Conservation (phyloP, 2,329 filamentous ascomycete genomes). For the Claviceps spartinae region DNA sequence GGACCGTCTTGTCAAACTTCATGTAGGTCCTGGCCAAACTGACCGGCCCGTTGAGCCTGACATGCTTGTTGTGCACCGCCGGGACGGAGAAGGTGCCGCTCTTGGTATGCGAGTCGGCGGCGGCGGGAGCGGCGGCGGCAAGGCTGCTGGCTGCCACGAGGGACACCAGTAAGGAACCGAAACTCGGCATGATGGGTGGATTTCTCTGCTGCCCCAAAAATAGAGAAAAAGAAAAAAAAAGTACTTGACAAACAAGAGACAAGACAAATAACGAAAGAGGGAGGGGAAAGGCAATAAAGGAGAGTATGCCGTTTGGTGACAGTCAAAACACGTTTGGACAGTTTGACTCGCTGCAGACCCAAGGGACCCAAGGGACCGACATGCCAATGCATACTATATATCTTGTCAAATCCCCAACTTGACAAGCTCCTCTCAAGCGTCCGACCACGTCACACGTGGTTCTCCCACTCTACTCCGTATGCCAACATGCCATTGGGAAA, state of each 20-base stretch:
- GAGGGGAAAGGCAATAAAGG: neutral
- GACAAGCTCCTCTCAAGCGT: too few species aligned
- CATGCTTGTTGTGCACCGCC: slow-evolving; percentile 6
- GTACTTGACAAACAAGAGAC: neutral
- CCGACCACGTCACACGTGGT: too few species aligned
- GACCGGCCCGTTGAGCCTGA: slow-evolving; percentile 6
- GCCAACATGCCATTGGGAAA: too few species aligned
- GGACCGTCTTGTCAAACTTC: slow-evolving; percentile 8
- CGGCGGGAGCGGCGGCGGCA: slow-evolving; percentile 7
- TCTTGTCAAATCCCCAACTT: too few species aligned
- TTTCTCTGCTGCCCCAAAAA: neutral
- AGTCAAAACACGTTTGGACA: too few species aligned
- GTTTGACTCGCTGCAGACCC: too few species aligned
- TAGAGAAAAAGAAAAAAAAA: neutral
- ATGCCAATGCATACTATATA: too few species aligned
- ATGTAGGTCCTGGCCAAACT: slow-evolving; percentile 9
- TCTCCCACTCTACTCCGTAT: too few species aligned
- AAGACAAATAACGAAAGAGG: neutral
- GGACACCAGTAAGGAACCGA: slow-evolving; percentile 10
- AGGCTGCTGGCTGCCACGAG: slow-evolving; percentile 8
- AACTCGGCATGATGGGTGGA: slow-evolving; percentile 9
- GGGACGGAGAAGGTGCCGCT: slow-evolving; percentile 1
- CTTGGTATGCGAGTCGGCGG: neutral
- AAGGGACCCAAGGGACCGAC: too few species aligned
- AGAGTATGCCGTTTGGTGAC: too few species aligned